Evolutionary conservation across 345 rosid genomes (phyloP).

Genomic region (Boechera retrofracta): DNA sequence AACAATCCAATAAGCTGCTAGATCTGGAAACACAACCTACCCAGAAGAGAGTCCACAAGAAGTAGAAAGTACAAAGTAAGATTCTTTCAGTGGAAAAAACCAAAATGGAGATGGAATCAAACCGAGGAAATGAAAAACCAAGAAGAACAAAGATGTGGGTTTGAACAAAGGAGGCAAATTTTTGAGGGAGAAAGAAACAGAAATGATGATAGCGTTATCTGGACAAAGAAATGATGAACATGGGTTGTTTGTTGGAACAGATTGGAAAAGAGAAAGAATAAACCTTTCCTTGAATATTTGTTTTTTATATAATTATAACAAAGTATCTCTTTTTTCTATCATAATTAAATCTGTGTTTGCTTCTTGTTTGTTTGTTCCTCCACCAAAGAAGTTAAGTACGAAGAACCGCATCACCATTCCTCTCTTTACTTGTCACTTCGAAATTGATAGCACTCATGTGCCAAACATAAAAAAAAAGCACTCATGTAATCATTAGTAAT

Average conservation of each 20-base stretch:
- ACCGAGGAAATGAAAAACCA: not conserved
- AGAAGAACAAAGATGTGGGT: conserved; percentile 29
- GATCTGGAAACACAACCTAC: conserved; percentile 39
- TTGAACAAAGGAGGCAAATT: conserved; percentile 25
- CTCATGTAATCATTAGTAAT: not conserved
- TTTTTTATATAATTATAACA: not conserved
- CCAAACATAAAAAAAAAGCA: not conserved
- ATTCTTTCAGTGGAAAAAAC: conserved; percentile 11
- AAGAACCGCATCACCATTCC: conserved; percentile 18
- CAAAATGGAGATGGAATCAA: conserved; percentile 10
- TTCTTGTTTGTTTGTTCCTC: conserved; percentile 25
- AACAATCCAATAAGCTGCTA: conserved; percentile 4
- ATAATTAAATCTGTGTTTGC: conserved; percentile 27
- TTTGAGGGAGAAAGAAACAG: conserved; percentile 21
- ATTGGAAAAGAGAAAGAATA: conserved; percentile 44
- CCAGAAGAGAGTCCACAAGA: conserved; percentile 33
- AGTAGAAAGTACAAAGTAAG: conserved; percentile 35
- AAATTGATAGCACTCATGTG: conserved; percentile 3
- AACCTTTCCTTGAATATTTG: conserved; percentile 13
- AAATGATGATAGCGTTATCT: conserved; percentile 49
- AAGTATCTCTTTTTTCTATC: not conserved
- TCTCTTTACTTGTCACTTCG: conserved; percentile 19
- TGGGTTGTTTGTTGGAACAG: conserved; percentile 61
- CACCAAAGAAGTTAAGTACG: conserved; percentile 26
- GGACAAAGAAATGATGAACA: conserved; percentile 52